Base-by-base conservation (phyloP, 805 yeast genomes). In the Sugiyamaella smithiae region DNA sequence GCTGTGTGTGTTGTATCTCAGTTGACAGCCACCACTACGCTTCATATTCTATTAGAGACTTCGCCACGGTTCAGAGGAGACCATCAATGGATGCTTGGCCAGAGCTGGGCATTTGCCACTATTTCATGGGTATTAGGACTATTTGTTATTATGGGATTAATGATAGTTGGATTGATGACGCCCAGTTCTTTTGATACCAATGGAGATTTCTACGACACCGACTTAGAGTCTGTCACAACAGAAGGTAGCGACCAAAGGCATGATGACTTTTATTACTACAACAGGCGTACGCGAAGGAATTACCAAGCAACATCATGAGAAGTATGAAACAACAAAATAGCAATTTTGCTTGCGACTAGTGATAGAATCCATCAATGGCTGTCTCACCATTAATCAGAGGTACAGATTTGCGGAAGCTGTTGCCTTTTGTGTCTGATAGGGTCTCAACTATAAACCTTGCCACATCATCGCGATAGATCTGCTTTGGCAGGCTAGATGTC, bases 391-490 rank as follows among this genome's bases (percentile, higher is more conserved):
- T 67, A 29, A 69, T 62, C 46, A 79, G 59, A 17, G 76, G 72
- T 43, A 74, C 68, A 5, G 74, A 65, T 62, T 72, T 74, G 19
- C 72, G 68, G 31, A 62, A 64, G 0, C 81, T 73, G 5, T 52
- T 57, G n/a, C 62, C 64, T 19, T 37, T 26, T 8, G 40, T 33
- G 37, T 69, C 59, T 44, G 64, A 61, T 53, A 79, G 56, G 2
- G 67, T 56, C 40, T 44, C 50, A 12, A 68, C 62, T 6, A 77
- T 69, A 22, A 69, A 72, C 31, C 50, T 48, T 3, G 86, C 86
- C 14, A 82, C 85, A 59, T 82, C 85, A 19, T 66, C 79, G 52
- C 86, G 72, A 29, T 69, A 58, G 33, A 77, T 62, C 7, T 7
- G n/a, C 35, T 25, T 36, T 22, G 25, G 12, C 2, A n/a, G 12